These are phyloP conservation scores for Thalassiosira exigua DNA, from an alignment of 352 stramenopile species.

Conservation along the genomic window DNA sequence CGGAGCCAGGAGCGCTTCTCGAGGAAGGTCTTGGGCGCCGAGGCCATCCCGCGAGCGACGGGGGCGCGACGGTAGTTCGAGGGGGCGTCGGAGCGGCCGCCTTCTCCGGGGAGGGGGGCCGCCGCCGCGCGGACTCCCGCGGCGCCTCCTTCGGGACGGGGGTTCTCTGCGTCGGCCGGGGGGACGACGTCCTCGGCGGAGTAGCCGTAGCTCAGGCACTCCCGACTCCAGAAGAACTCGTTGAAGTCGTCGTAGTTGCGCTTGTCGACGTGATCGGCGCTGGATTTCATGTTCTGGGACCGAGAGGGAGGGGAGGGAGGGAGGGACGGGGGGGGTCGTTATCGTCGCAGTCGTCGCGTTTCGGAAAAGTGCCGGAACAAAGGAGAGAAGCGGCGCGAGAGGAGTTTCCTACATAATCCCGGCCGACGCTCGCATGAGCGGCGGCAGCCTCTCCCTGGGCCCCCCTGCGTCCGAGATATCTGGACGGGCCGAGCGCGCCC, in stretches of 20 bases:
- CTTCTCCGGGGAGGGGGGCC: conserved; percentile 65
- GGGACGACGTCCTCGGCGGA: conserved; percentile 91
- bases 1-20: conserved; percentile 97
- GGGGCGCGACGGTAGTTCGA: no score
- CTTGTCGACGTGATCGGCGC: conserved; percentile 91
- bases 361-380: no score
- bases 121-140: conserved; percentile 12
- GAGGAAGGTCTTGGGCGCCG: conserved; percentile 95
- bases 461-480: no score
- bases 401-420: no score
- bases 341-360: no score
- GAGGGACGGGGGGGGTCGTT: no score
- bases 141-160: conserved; percentile 45
- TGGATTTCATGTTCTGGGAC: conserved; percentile 80
- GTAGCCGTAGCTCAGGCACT: conserved; percentile 94
- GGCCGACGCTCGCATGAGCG: no score
- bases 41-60: conserved; percentile 90
- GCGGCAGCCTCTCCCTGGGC: no score
- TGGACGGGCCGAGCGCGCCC: no score
- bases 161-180: conserved; percentile 63
- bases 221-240: conserved; percentile 98
- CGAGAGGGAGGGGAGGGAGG: no score
- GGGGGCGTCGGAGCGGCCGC: no score
- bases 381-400: no score
- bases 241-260: conserved; percentile 99